Evolutionary conservation across 306 rosid genomes (phyloP), one percentile per base, ranked within the genome.

Genomic region (Ochetophila trinervis): DNA sequence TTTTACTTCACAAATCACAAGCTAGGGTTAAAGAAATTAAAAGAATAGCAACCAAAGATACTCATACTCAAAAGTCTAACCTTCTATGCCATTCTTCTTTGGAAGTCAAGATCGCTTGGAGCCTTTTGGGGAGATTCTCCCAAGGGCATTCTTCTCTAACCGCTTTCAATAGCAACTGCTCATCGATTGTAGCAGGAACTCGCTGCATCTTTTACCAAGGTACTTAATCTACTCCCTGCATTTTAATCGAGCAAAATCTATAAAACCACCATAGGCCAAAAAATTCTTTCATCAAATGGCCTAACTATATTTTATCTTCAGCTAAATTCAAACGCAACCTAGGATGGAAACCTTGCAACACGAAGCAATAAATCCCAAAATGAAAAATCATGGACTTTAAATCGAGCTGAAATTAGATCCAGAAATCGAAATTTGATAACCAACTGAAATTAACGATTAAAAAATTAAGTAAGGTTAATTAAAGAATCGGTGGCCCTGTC

Each of bases 21-120:
- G n/a, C 48, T 32, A 44, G 47, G 5, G 6, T 5, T 53, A 40
- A 19, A 34, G 13, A 16, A 49, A 9, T 40, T 10, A 61, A 40
- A 9, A 16, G 27, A 55, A 30, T 57, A 48, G 55, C 66, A 42
- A 53, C 61, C 0, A 49, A 22, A 45, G 14, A 27, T 32, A 23
- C 16, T 9, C 17, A 8, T 57, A 21, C 16, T 61, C 36, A 5
- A 32, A 44, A 49, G 14, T 21, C 79, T 53, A 61, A 91, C 96
- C 92, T 87, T 83, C 79, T 78, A 69, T 85, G 84, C 98, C 98
- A 91, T 62, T 91, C 98, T 77, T 91, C 96, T 59, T 71, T 91
- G 23, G 98, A 79, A 53, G 96, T 70, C 66, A 91, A 71, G 5
- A 81, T 75, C 24, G 74, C 81, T 69, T 83, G 92, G 72, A 91